Percentiles rank a stretch among this genome's conserved stretches.
phyloP scores from a whole-genome alignment of 192 early-diverging fungal genomes.

The Lobosporangium transversale region DNA sequence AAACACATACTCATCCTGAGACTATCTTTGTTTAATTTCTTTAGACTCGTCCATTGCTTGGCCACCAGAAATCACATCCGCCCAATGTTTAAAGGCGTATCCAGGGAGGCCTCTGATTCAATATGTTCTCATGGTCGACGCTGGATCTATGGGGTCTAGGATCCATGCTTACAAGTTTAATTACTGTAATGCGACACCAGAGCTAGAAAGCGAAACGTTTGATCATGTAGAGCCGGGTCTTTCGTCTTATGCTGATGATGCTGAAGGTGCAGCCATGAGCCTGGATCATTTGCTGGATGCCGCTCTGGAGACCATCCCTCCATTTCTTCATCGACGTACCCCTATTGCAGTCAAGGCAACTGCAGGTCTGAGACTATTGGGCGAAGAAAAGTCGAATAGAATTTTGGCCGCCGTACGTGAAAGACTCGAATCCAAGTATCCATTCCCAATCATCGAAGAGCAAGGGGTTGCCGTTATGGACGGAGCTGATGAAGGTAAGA shows the following conservation, averaged over 20 bases:
- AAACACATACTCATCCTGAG: too few species aligned
- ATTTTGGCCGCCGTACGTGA: slow-evolving; percentile 80
- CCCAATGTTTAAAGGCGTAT: slow-evolving; percentile 67
- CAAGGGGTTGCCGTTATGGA: slow-evolving; percentile 93
- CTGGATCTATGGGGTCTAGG: slow-evolving; percentile 95
- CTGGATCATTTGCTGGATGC: slow-evolving; percentile 82
- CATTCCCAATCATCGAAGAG: slow-evolving; percentile 79
- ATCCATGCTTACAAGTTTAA: slow-evolving; percentile 98
- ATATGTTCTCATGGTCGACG: slow-evolving; percentile 96
- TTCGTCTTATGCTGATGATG: slow-evolving; percentile 75
- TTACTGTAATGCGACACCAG: slow-evolving; percentile 84
- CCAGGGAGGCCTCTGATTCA: slow-evolving; percentile 81
- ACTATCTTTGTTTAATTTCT: neutral
- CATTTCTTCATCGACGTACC: slow-evolving; percentile 78
- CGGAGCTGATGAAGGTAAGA: slow-evolving; percentile 89
- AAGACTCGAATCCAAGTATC: slow-evolving; percentile 77
- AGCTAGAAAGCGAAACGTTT: slow-evolving; percentile 92
- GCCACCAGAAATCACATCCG: slow-evolving; percentile 56
- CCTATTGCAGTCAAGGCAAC: slow-evolving; percentile 97
- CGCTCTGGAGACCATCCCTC: slow-evolving; percentile 78
- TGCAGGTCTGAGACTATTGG: slow-evolving; percentile 88
- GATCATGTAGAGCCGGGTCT: slow-evolving; percentile 88
- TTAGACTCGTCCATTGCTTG: slow-evolving; percentile 13
- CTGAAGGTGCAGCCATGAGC: slow-evolving; percentile 81
- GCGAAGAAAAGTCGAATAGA: slow-evolving; percentile 72